Conservation (phyloP, 345 rosid genomes). For the Excoecaria agallocha region DNA sequence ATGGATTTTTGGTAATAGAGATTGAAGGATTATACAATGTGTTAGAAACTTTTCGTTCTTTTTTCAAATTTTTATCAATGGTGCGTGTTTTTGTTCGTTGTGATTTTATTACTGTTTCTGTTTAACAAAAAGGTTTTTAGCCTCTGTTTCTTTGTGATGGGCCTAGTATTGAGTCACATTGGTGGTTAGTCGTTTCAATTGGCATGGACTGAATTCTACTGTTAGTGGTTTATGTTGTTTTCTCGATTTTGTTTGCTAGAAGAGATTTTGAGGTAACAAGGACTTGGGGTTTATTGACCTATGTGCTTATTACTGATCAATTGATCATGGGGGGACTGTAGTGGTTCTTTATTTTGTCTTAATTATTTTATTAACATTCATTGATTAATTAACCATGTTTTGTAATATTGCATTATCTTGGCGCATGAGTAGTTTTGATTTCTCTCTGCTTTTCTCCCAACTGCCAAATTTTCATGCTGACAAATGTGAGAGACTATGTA, state of each 20-base stretch:
- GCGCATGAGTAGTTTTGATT: neutral
- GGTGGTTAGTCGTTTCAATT: neutral
- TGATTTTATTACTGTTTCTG: neutral
- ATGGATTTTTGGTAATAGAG: conserved; percentile 3
- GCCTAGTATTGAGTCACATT: neutral
- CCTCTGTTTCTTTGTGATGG: neutral
- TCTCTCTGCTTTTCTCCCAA: neutral
- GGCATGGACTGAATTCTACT: neutral
- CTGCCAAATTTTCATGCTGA: neutral
- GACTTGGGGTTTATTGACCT: neutral
- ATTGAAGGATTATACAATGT: conserved; percentile 22
- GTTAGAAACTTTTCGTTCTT: conserved; percentile 8
- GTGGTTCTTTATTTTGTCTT: neutral
- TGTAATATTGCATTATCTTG: neutral
- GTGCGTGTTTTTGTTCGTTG: neutral
- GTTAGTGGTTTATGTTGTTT: neutral
- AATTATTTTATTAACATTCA: neutral
- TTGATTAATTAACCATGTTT: neutral
- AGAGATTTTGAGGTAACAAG: neutral
- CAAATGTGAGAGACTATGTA: conserved; percentile 15
- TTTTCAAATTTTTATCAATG: conserved; percentile 5
- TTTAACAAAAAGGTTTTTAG: neutral
- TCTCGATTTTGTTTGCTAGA: neutral
- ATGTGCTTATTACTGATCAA: neutral
- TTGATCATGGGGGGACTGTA: neutral